Percentiles rank a stretch among this genome's conserved stretches.
phyloP scores from a whole-genome alignment of 306 rosid genomes.

The Oemleria cerasiformis region DNA sequence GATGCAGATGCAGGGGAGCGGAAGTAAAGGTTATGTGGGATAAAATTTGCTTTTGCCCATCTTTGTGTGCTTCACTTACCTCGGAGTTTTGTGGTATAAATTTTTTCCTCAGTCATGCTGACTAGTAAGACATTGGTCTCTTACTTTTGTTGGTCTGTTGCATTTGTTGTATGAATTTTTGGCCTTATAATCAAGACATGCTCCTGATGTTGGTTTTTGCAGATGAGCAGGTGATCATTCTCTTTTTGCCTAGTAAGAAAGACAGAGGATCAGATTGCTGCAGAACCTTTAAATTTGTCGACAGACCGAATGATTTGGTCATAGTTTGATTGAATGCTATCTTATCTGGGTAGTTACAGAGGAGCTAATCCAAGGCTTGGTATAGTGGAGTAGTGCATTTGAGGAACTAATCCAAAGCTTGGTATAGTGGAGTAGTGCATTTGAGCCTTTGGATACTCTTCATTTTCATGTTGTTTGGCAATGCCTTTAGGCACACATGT shows the following conservation, averaged over 20 bases:
- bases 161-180: slow-evolving; percentile 16
- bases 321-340: slow-evolving; percentile 1
- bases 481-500: background rate
- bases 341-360: background rate
- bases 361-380: background rate
- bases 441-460: background rate
- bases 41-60: background rate
- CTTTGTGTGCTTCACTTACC: background rate
- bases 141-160: slow-evolving; percentile 12
- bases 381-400: background rate
- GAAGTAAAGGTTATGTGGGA: too few species aligned
- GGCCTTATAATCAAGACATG: slow-evolving; percentile 20
- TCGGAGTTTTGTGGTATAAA: background rate
- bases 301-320: background rate
- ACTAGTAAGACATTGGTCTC: background rate
- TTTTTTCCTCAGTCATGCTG: background rate
- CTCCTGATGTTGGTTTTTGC: slow-evolving; percentile 24
- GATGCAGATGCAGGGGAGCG: slow-evolving; percentile 69
- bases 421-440: background rate
- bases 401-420: too few species aligned
- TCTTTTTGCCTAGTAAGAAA: slow-evolving; percentile 18
- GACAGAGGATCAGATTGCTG: slow-evolving; percentile 20
- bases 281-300: slow-evolving; percentile 10
- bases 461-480: background rate
- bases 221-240: slow-evolving; percentile 24